phyloP scores from a whole-genome alignment of 176 grass and related monocot genomes.

The Saccharum officinarum region DNA sequence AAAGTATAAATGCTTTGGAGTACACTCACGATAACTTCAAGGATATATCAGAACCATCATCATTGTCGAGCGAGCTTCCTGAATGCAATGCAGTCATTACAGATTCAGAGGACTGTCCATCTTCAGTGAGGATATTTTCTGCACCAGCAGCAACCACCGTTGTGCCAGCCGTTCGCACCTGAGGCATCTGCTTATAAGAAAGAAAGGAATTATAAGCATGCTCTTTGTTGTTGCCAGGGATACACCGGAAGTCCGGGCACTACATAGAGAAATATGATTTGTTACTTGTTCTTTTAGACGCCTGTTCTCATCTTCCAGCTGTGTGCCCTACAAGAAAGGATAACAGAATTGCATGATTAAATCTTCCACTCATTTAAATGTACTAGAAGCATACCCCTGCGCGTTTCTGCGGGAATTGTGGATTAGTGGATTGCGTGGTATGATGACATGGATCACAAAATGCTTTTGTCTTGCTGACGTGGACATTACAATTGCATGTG shows the following conservation, averaged over 20 bases:
- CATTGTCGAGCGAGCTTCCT: slow-evolving; percentile 64
- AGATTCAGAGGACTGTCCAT: slow-evolving; percentile 91
- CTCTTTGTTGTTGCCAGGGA: background rate
- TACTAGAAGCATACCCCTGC: background rate
- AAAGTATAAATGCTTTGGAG: background rate
- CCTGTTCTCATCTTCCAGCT: slow-evolving; percentile 69
- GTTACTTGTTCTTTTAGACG: slow-evolving; percentile 68
- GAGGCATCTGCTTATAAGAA: slow-evolving; percentile 54
- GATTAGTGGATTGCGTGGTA: too few species aligned
- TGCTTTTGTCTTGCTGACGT: too few species aligned
- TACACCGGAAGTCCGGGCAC: background rate
- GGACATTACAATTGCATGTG: too few species aligned
- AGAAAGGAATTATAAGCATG: slow-evolving; percentile 4
- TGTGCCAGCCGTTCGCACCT: slow-evolving; percentile 36
- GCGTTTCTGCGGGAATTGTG: too few species aligned
- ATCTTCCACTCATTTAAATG: background rate
- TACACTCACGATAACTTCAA: slow-evolving; percentile 80
- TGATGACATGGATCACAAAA: too few species aligned
- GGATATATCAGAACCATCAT: slow-evolving; percentile 83
- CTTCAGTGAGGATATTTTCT: slow-evolving; percentile 65
- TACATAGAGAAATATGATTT: background rate
- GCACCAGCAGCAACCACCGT: slow-evolving; percentile 24
- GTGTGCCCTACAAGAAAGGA: slow-evolving; percentile 49
- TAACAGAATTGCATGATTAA: slow-evolving; percentile 19
- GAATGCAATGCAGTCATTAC: slow-evolving; percentile 77